Conservation (phyloP, 2,329 filamentous ascomycete species). For the Aspergillus brunneoviolaceus region DNA sequence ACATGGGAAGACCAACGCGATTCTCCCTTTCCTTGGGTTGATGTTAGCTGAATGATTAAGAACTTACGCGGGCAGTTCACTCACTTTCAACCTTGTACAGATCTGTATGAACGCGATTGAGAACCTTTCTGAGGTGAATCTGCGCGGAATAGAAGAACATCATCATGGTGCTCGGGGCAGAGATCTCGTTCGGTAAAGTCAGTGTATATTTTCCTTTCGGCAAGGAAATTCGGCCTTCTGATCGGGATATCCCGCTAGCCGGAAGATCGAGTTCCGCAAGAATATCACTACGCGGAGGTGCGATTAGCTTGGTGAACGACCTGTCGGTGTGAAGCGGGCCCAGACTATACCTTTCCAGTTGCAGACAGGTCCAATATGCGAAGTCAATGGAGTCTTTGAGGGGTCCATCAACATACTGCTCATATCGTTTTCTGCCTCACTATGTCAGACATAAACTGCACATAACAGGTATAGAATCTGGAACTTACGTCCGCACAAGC, state of each 20-base stretch:
- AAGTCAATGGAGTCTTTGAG: conserved; percentile 65
- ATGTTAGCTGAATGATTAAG: background rate
- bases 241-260: conserved; percentile 58
- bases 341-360: conserved; percentile 74
- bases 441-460: conserved; percentile 6
- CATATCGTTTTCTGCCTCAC: conserved; percentile 34
- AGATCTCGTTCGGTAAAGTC: conserved; percentile 32
- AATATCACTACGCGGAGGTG: conserved; percentile 64
- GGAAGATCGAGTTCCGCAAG: conserved; percentile 77
- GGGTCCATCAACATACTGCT: conserved; percentile 28
- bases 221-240: conserved; percentile 49
- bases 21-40: conserved; percentile 26
- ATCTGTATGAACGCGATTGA: conserved; percentile 57
- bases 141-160: conserved; percentile 63
- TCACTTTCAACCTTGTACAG: conserved; percentile 50
- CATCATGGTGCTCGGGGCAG: conserved; percentile 40
- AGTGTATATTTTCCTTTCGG: conserved; percentile 40
- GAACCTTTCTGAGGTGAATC: conserved; percentile 57
- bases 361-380: conserved; percentile 90
- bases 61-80: conserved; percentile 1
- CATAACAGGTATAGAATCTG: background rate
- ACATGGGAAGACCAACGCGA: conserved; percentile 37
- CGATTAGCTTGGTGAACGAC: background rate
- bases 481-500: conserved; percentile 67
- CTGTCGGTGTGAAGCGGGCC: background rate